Percentiles rank a stretch among this genome's conserved stretches.
These are phyloP conservation scores for Arthrobotrys entomopaga DNA, from an alignment of 2,329 filamentous ascomycete species.

Conservation along the genomic window DNA sequence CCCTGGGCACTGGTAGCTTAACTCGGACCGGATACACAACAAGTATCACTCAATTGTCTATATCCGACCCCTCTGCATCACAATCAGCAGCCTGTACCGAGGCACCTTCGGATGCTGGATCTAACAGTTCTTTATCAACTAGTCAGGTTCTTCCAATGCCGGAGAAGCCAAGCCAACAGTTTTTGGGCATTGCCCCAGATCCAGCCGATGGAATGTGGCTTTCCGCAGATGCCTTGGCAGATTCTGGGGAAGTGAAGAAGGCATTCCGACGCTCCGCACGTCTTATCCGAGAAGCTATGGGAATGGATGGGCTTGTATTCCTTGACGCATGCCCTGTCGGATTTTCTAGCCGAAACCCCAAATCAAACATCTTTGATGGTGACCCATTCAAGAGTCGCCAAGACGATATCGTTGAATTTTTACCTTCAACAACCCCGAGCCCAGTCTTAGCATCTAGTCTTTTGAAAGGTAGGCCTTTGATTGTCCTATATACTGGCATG, in stretches of 20 bases:
- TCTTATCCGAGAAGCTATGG: slow-evolving; percentile 12
- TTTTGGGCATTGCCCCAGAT: background rate
- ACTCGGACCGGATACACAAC: background rate
- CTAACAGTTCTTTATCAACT: background rate
- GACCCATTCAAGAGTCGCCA: slow-evolving; percentile 7
- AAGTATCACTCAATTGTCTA: background rate
- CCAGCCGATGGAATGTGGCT: background rate
- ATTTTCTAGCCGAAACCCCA: slow-evolving; percentile 13
- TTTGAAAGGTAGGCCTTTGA: background rate
- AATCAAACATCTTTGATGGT: background rate
- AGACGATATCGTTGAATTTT: slow-evolving; percentile 5
- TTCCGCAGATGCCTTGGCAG: background rate
- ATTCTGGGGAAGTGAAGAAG: slow-evolving; percentile 5
- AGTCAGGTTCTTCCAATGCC: background rate
- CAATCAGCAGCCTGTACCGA: background rate
- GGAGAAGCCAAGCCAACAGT: background rate
- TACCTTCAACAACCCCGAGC: slow-evolving; percentile 10
- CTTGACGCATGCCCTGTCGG: slow-evolving; percentile 19
- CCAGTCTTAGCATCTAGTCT: slow-evolving; percentile 12
- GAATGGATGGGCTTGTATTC: slow-evolving; percentile 19
- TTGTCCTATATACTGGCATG: background rate
- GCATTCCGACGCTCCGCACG: slow-evolving; percentile 2
- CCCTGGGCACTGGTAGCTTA: background rate
- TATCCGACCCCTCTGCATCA: background rate
- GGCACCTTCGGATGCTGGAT: slow-evolving; percentile 1